These are phyloP conservation scores for Exophiala spinifera DNA, from an alignment of 2,329 filamentous ascomycete genomes.

Conservation along the genomic window DNA sequence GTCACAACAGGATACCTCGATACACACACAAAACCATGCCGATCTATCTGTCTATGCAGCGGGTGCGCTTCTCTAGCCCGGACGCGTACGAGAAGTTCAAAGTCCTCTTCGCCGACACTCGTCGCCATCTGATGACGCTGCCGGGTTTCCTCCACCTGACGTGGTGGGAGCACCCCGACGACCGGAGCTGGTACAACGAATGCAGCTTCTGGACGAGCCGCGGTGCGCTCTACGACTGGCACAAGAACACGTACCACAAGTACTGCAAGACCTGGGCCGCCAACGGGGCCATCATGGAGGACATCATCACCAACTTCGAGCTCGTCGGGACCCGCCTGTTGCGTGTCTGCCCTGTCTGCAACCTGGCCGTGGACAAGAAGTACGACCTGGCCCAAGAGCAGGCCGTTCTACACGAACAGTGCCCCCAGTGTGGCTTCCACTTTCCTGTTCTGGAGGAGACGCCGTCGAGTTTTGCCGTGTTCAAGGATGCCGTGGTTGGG, in stretches of 20 bases:
- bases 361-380: slow-evolving; percentile 16
- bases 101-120: slow-evolving; percentile 20
- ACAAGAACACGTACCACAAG: slow-evolving; percentile 20
- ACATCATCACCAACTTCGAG: slow-evolving; percentile 22
- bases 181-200: slow-evolving; percentile 22
- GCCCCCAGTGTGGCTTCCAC: slow-evolving; percentile 17
- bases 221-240: slow-evolving; percentile 20
- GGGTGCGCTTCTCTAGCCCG: slow-evolving; percentile 22
- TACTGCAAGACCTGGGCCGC: slow-evolving; percentile 22
- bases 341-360: slow-evolving; percentile 18
- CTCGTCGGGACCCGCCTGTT: slow-evolving; percentile 20
- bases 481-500: slow-evolving; percentile 15
- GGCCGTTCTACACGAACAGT: slow-evolving; percentile 16
- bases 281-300: slow-evolving; percentile 21
- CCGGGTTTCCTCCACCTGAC: slow-evolving; percentile 20
- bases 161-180: slow-evolving; percentile 23
- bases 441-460: slow-evolving; percentile 17
- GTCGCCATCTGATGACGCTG: slow-evolving; percentile 16
- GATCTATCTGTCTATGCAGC: slow-evolving; percentile 19
- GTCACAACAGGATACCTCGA: too few species aligned
- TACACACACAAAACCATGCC: slow-evolving; percentile 12
- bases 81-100: slow-evolving; percentile 22
- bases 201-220: slow-evolving; percentile 23
- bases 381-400: slow-evolving; percentile 21
- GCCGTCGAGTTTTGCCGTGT: slow-evolving; percentile 20